Percentiles rank a stretch among this genome's conserved stretches.
Conservation (phyloP, 441 rosid genomes). For the Macaranga tanarius region DNA sequence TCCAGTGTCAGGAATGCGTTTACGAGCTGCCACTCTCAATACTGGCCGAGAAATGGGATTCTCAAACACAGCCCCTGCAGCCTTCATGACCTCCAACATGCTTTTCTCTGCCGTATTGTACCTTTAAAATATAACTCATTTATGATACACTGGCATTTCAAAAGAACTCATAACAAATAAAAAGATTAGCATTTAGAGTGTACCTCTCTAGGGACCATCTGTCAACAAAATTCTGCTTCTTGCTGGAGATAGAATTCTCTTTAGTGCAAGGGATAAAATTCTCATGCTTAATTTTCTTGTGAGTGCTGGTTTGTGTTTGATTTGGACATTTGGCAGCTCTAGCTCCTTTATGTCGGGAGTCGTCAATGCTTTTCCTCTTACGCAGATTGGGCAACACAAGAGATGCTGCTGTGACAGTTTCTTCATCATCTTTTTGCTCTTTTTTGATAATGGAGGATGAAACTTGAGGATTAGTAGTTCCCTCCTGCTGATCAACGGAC, state of each 20-base stretch:
- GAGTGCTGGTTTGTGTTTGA: conserved; percentile 23
- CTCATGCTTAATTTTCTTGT: conserved; percentile 34
- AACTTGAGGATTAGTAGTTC: conserved; percentile 24
- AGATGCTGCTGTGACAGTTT: conserved; percentile 26
- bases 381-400: conserved; percentile 29
- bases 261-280: conserved; percentile 14
- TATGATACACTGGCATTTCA: not conserved
- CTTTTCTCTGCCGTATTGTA: conserved; percentile 60
- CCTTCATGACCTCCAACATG: conserved; percentile 61
- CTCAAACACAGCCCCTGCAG: conserved; percentile 68
- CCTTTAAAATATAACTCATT: conserved; percentile 41
- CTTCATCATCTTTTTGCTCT: conserved; percentile 40
- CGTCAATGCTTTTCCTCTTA: conserved; percentile 44
- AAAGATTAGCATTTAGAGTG: not conserved
- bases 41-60: conserved; percentile 55
- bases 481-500: conserved; percentile 22
- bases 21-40: conserved; percentile 66
- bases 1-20: conserved; percentile 82
- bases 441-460: conserved; percentile 32
- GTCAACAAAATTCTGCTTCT: conserved; percentile 28
- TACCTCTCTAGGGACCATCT: conserved; percentile 85
- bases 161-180: conserved; percentile 2
- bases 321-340: conserved; percentile 29
- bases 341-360: conserved; percentile 27
- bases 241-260: conserved; percentile 11